These are phyloP conservation scores for Plenodomus biglobosus DNA, from an alignment of 2,329 filamentous ascomycete species.

Conservation along the genomic window DNA sequence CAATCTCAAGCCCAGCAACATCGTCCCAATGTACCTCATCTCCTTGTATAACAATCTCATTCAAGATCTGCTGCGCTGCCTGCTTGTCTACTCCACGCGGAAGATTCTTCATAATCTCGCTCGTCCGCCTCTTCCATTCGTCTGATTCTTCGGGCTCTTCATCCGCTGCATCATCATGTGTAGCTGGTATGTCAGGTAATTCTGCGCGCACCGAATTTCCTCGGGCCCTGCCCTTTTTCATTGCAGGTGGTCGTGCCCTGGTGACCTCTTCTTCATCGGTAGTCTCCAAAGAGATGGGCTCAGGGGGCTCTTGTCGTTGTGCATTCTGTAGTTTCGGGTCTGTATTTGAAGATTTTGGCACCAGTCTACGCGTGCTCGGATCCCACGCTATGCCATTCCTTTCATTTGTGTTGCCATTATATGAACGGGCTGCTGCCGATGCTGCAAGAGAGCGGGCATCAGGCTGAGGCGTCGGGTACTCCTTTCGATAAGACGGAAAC, in stretches of 20 bases:
- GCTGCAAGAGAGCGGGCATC: slow-evolving; percentile 30
- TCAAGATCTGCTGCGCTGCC: slow-evolving; percentile 88
- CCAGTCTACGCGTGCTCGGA: slow-evolving; percentile 12
- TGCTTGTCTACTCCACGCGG: slow-evolving; percentile 78
- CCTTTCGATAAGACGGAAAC: slow-evolving; percentile 52
- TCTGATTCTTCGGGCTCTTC: slow-evolving; percentile 32
- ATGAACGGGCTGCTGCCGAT: slow-evolving; percentile 38
- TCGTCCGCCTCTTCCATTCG: slow-evolving; percentile 40
- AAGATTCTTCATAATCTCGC: slow-evolving; percentile 68
- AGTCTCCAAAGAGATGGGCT: slow-evolving; percentile 24
- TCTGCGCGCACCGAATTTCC: slow-evolving; percentile 37
- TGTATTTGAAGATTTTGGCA: slow-evolving; percentile 14
- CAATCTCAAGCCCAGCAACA: slow-evolving; percentile 84
- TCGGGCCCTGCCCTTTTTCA: slow-evolving; percentile 31
- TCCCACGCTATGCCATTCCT: slow-evolving; percentile 18
- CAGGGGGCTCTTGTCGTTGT: slow-evolving; percentile 19
- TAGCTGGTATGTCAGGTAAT: slow-evolving; percentile 34
- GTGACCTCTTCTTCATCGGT: slow-evolving; percentile 23
- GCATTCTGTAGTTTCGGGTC: slow-evolving; percentile 19
- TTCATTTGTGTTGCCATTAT: slow-evolving; percentile 24
- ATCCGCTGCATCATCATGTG: slow-evolving; percentile 28
- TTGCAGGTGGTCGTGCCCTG: slow-evolving; percentile 23
- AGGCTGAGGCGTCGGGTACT: slow-evolving; percentile 46
- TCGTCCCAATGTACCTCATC: slow-evolving; percentile 96
- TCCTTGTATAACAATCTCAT: slow-evolving; percentile 91